Evolutionary conservation across 257 asterid species (phyloP).

Genomic region (Lavandula angustifolia): DNA sequence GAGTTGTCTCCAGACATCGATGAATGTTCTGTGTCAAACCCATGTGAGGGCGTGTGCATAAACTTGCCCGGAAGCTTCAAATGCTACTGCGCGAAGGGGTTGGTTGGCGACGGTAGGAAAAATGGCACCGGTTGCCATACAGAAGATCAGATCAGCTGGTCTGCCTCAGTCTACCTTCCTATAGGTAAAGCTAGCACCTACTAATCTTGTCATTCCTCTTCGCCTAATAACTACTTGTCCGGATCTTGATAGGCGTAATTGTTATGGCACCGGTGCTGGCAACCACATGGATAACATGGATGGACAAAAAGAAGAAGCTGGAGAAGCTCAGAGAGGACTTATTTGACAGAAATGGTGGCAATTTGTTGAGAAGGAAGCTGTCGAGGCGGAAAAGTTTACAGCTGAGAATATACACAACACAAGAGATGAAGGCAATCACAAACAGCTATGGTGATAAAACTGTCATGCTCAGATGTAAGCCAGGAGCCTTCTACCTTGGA

Average conservation of each 20-base stretch:
- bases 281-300: neutral
- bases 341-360: conserved; percentile 22
- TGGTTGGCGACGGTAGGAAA: conserved; percentile 9
- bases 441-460: neutral
- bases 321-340: neutral
- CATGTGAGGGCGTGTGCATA: conserved; percentile 10
- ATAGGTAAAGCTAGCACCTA: conserved; percentile 2
- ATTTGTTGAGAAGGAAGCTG: neutral
- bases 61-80: conserved; percentile 5
- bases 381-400: neutral
- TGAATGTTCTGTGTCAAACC: conserved; percentile 14
- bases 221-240: neutral
- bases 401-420: neutral
- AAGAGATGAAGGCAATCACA: conserved; percentile 2
- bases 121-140: conserved; percentile 5
- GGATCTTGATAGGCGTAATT: neutral
- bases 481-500: conserved; percentile 15
- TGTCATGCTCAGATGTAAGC: neutral
- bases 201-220: no score
- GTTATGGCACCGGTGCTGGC: neutral
- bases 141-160: neutral
- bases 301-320: neutral
- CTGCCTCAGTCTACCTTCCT: neutral
- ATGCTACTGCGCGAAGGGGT: conserved; percentile 16
- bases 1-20: conserved; percentile 11